These are phyloP conservation scores for Penicillium freii DNA, from an alignment of 2,329 filamentous ascomycete genomes.

Conservation along the genomic window DNA sequence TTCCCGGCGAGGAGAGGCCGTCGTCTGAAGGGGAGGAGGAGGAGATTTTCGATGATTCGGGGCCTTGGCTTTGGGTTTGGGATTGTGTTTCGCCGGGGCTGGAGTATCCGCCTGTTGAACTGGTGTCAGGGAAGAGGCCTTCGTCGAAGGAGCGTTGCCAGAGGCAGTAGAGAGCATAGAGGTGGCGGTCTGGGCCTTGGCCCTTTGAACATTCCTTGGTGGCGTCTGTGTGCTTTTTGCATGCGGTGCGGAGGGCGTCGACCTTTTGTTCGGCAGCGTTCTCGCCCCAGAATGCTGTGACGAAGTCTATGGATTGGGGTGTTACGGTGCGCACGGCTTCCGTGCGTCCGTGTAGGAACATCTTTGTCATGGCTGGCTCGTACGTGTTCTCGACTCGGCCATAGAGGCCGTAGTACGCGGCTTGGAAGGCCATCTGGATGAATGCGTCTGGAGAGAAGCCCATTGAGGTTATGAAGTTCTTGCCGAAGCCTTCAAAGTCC, in stretches of 20 bases:
- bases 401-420: conserved; percentile 95
- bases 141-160: conserved; percentile 90
- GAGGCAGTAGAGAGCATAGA: conserved; percentile 90
- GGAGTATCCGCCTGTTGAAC: conserved; percentile 64
- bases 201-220: conserved; percentile 87
- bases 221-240: conserved; percentile 73
- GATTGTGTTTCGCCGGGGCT: conserved; percentile 49
- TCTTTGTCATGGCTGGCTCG: conserved; percentile 97
- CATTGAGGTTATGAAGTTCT: conserved; percentile 96
- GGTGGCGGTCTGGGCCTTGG: conserved; percentile 84
- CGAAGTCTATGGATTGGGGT: conserved; percentile 78
- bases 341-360: conserved; percentile 87
- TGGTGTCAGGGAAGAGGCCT: conserved; percentile 51
- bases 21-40: conserved; percentile 37
- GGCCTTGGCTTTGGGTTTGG: conserved; percentile 2
- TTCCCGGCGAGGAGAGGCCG: conserved; percentile 38
- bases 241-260: conserved; percentile 78
- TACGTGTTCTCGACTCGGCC: conserved; percentile 93
- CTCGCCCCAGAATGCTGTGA: conserved; percentile 93
- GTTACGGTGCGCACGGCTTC: conserved; percentile 89
- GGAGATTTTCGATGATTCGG: conserved; percentile 28
- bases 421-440: conserved; percentile 98
- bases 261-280: conserved; percentile 80
- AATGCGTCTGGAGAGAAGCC: conserved; percentile 97
- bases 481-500: conserved; percentile 85